Conservation (phyloP, 805 yeast species). For the Candida ovalis region DNA sequence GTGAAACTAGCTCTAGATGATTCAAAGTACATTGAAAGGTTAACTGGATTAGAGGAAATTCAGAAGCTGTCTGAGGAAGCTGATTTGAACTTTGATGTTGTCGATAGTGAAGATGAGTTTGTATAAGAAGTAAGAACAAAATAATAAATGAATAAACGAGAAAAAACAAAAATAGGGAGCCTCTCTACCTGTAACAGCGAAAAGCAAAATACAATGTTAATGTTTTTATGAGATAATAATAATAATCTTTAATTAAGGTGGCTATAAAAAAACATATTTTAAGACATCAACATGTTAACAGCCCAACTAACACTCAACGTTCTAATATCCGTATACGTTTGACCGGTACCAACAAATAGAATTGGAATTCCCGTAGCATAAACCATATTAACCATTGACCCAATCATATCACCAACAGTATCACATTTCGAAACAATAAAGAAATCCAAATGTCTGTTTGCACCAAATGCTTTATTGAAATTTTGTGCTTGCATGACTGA, state of each 20-base stretch:
- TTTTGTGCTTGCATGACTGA: conserved; percentile 93
- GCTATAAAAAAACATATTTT: not conserved
- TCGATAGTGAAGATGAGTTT: conserved; percentile 35
- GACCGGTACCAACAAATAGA: conserved; percentile 94
- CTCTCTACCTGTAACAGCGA: too few species aligned
- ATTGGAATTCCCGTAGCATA: conserved; percentile 95
- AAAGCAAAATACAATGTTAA: too few species aligned
- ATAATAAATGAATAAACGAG: not conserved
- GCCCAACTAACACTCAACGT: conserved; percentile 91
- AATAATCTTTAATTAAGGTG: not conserved
- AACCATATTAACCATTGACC: conserved; percentile 96
- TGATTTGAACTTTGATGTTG: conserved; percentile 35
- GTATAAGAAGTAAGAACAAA: conserved; percentile 3
- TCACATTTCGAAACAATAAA: conserved; percentile 93
- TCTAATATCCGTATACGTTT: conserved; percentile 90
- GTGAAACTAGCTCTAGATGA: conserved; percentile 67
- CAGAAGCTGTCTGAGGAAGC: conserved; percentile 67
- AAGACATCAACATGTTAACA: conserved; percentile 75
- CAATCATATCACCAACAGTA: conserved; percentile 95
- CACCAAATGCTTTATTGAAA: conserved; percentile 91
- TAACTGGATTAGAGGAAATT: conserved; percentile 75
- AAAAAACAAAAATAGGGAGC: too few species aligned
- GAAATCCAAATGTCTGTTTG: conserved; percentile 74
- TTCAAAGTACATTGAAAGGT: conserved; percentile 61
- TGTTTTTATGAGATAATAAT: not conserved